Conservation (phyloP, 345 rosid species). For the Euphorbia tirucalli region DNA sequence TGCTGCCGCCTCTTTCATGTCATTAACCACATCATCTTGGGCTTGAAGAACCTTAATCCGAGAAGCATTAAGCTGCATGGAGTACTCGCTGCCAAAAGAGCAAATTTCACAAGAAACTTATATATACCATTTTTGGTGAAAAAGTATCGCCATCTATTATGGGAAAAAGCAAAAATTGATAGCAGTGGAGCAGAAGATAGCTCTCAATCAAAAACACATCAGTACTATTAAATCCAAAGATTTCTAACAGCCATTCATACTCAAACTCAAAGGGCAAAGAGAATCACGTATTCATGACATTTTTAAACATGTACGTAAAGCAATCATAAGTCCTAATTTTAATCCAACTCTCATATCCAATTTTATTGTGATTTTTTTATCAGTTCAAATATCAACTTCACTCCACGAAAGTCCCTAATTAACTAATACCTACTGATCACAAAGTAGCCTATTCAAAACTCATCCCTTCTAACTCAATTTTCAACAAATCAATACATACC, state of each 20-base stretch:
- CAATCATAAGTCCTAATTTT: background rate
- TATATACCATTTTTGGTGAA: background rate
- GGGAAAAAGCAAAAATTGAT: background rate
- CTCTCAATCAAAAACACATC: background rate
- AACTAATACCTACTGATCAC: background rate
- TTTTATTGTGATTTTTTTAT: background rate
- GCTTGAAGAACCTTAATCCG: conserved; percentile 95
- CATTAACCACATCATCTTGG: conserved; percentile 89
- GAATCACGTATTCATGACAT: background rate
- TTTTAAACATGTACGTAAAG: background rate
- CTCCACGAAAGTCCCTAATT: background rate
- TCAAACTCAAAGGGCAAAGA: background rate
- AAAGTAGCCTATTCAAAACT: background rate
- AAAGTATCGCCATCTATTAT: background rate
- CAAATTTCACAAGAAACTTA: background rate
- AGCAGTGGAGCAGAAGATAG: background rate
- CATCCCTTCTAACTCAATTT: background rate
- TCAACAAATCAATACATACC: background rate
- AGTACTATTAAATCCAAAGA: background rate
- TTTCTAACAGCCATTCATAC: background rate
- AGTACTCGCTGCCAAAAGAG: conserved; percentile 67
- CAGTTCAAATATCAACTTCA: background rate
- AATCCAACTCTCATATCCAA: background rate
- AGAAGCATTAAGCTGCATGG: conserved; percentile 97
- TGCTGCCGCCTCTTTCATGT: conserved; percentile 77